Conservation (phyloP, 2,329 filamentous ascomycete species). For the Magnaporthales sp. region DNA sequence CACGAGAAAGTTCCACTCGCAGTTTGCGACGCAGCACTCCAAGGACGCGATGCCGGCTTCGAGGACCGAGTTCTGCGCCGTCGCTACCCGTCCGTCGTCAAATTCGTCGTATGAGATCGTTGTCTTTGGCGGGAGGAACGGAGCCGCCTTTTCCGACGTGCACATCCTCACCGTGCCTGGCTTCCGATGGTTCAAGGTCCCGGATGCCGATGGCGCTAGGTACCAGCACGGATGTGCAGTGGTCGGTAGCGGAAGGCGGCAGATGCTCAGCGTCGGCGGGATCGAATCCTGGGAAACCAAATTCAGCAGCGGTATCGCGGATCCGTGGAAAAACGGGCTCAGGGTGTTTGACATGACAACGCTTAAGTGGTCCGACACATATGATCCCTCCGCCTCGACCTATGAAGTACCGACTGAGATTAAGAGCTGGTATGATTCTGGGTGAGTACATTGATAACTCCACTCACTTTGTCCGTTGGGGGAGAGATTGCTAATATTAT, state of each 20-base stretch:
- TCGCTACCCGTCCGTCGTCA: constrained; percentile 13
- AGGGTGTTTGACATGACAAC: constrained; percentile 30
- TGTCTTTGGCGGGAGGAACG: constrained; percentile 23
- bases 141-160: constrained; percentile 18
- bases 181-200: constrained; percentile 24
- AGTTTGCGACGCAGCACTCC: constrained; percentile 22
- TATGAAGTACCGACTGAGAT: constrained; percentile 11
- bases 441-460: constrained; percentile 6
- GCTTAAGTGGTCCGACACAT: constrained; percentile 24
- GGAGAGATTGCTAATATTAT: not conserved
- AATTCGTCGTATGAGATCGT: constrained; percentile 14
- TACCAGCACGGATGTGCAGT: constrained; percentile 22
- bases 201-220: constrained; percentile 17
- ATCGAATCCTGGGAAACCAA: not conserved
- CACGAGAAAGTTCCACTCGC: constrained; percentile 23
- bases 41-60: not conserved
- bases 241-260: constrained; percentile 15
- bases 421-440: constrained; percentile 23
- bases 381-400: constrained; percentile 20
- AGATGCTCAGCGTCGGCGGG: constrained; percentile 31
- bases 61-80: constrained; percentile 22
- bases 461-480: not conserved
- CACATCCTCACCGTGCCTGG: constrained; percentile 28
- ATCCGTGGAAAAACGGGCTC: constrained; percentile 26
- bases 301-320: constrained; percentile 16